A percentile compares a stretch with the other conserved stretches of the same genome.
These are phyloP conservation scores for Trypanosomatidae sp. DNA, from an alignment of 208 protist genomes.

Conservation along the genomic window DNA sequence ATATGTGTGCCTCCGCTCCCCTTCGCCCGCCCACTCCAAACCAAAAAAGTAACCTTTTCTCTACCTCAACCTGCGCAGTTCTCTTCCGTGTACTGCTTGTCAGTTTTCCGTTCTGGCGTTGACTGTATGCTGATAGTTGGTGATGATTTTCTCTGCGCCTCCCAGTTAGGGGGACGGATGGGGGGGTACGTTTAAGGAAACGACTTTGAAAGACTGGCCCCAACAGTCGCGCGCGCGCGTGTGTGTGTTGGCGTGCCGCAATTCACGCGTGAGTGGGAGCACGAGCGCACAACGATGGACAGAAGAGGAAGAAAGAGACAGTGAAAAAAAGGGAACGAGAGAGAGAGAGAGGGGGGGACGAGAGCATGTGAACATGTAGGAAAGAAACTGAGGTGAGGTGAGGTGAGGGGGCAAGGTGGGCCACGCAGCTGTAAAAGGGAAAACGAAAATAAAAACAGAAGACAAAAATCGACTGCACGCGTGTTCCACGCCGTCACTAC, in stretches of 20 bases:
- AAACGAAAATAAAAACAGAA: background rate
- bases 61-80: background rate
- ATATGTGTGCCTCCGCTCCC: background rate
- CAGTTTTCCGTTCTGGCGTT: background rate
- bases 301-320: constrained; percentile 1
- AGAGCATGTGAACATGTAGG: background rate
- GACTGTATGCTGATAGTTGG: background rate
- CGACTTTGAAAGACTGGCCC: background rate
- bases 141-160: background rate
- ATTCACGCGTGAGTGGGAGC: background rate
- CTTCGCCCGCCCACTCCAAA: background rate
- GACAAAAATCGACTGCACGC: background rate
- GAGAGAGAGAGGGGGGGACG: background rate
- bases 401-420: background rate
- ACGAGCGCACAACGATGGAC: background rate
- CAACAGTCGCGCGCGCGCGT: background rate
- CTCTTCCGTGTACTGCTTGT: background rate
- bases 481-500: background rate
- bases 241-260: background rate
- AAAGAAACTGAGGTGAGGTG: background rate
- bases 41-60: too few species aligned
- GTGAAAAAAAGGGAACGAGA: background rate
- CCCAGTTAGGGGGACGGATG: background rate
- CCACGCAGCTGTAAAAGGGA: background rate
- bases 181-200: background rate